Base-by-base conservation (phyloP, 164 flowering plant genomes). In the Chimonanthus salicifolius region DNA sequence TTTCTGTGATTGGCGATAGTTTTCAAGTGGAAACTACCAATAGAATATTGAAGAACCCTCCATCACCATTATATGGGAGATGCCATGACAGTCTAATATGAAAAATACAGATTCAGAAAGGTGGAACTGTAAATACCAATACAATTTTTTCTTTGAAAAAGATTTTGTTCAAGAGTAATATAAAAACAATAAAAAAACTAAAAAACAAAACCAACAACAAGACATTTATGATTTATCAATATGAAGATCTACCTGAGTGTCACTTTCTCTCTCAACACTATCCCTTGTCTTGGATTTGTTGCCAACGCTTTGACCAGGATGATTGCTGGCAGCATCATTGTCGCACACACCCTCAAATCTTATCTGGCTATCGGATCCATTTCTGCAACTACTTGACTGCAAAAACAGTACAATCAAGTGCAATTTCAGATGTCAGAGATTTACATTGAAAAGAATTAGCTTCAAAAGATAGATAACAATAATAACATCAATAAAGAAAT, bases 251-350 rank as follows among this genome's bases (percentile, higher is more conserved):
- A 84, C 88, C 75, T 76, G 84, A 69, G 78, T 73, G 68, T 81
- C 86, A 78, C 80, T 82, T 73, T 70, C 84, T 72, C 77, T 75
- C 73, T 77, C 82, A 76, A 74, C 75, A 70, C 82, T 75, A 51
- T 77, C 68, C 44, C 76, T 71, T 6, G 54, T 74, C 72, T 76
- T 79, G 16, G 70, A 78, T 49, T 65, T 54, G 64, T 76, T 71
- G n/a, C 64, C 72, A 60, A 73, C 75, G 80, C 72, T 71, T 68
- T 78, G 78, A 72, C 80, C 82, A 16, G 76, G 76, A 21, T 70
- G 71, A 49, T 78, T 76, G 46, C 84, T 80, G 51, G 80, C 76
- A 67, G 74, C 71, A 66, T 74, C 74, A 70, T 83, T 80, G 70
- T 79, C 84, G 13, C 77, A 75, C 9, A 70, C 71, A 51, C 71